Base-by-base conservation (phyloP, 176 grass and related monocot genomes). In the Oryza brachyantha region DNA sequence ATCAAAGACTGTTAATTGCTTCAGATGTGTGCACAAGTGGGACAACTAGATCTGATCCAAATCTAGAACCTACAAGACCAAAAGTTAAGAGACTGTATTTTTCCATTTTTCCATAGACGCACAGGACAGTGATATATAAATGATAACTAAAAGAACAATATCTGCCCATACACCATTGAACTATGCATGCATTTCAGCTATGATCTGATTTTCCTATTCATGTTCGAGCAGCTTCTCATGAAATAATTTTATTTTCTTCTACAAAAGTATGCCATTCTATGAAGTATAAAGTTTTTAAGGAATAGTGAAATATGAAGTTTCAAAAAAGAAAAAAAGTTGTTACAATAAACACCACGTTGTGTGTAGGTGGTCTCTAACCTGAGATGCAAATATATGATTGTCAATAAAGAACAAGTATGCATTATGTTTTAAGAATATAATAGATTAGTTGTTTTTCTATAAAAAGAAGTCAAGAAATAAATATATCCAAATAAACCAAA, bases 61-160 rank as follows among this genome's bases (percentile, higher is more conserved):
- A 70, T 80, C 50, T 70, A 42, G 65, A 29, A 42, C 10, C 16
- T 22, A 42, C 36, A 31, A 25, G 26, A 80, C 78, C 40, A 80
- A 60, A 80, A 70, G 50, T 42, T 66, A 70, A 70, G 65, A 7
- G 11, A 41, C 22, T 68, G 34, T 38, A 80, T 31, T 46, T 21
- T 46, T 72, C 39, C 13, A 12, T 41, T 32, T 32, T n/a, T n/a
- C n/a, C n/a, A n/a, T n/a, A 79, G 24, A n/a, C 31, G 66, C 36
- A 80, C 26, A 70, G 35, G 64, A 41, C 36, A 70, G 29, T 61
- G 35, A 19, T 61, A 32, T 70, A 80, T 40, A 79, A 70, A 3
- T 80, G 52, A 61, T 61, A 80, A 80, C 11, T 61, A 70, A 61
- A 61, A 60, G 39, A 61, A 70, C 36, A 70, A 70, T 70, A 80